A percentile compares a stretch with the other conserved stretches of the same genome.
These are phyloP conservation scores for Aspergillus arachidicola DNA, from an alignment of 2,329 filamentous ascomycete species.

Conservation along the genomic window DNA sequence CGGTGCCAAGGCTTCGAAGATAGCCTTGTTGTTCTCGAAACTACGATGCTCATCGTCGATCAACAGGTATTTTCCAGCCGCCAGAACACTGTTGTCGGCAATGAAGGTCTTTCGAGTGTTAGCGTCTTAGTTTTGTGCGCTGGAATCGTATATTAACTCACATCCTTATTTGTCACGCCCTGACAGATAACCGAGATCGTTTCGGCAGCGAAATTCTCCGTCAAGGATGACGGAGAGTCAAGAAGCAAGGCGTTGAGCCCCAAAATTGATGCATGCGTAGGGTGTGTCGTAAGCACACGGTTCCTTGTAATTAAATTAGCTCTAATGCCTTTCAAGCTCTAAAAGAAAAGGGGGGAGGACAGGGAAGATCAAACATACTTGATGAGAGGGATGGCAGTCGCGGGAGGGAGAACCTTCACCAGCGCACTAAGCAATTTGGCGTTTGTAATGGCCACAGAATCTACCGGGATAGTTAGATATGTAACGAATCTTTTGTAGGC, in stretches of 20 bases:
- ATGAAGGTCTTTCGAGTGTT: slow-evolving; percentile 67
- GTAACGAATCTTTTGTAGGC: neutral
- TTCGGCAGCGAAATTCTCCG: slow-evolving; percentile 71
- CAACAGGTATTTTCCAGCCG: slow-evolving; percentile 87
- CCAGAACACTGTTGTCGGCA: slow-evolving; percentile 83
- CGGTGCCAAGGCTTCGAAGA: slow-evolving; percentile 76
- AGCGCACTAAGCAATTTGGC: slow-evolving; percentile 87
- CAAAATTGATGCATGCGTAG: slow-evolving; percentile 77
- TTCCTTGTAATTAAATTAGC: slow-evolving; percentile 58
- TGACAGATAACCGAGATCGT: slow-evolving; percentile 75
- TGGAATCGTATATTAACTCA: slow-evolving; percentile 49
- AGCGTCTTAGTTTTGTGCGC: slow-evolving; percentile 6
- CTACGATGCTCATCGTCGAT: slow-evolving; percentile 59
- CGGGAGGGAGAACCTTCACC: slow-evolving; percentile 78
- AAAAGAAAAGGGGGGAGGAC: neutral
- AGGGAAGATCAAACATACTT: slow-evolving; percentile 46
- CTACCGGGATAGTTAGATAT: slow-evolving; percentile 33
- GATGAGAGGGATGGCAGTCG: slow-evolving; percentile 64
- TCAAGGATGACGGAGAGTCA: slow-evolving; percentile 73
- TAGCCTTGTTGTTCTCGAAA: slow-evolving; percentile 75
- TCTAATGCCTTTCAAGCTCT: slow-evolving; percentile 10
- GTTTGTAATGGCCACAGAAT: slow-evolving; percentile 82
- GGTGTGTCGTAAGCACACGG: slow-evolving; percentile 75
- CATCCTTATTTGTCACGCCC: slow-evolving; percentile 75
- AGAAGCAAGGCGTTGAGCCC: slow-evolving; percentile 86